These are phyloP conservation scores for Solanum clarkiae DNA, from an alignment of 257 asterid species.

Conservation along the genomic window DNA sequence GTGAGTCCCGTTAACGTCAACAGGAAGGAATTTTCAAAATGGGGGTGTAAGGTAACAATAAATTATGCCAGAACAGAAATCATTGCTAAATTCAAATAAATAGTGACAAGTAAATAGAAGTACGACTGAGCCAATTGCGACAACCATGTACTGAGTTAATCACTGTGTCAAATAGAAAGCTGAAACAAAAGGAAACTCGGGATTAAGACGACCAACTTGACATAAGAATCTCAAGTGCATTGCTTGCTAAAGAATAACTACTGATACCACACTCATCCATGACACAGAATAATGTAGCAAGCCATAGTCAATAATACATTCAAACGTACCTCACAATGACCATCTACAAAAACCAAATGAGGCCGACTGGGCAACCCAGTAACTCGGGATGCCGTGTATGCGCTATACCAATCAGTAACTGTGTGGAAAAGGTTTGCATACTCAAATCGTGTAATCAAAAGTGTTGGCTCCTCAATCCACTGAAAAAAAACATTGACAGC, in stretches of 20 bases:
- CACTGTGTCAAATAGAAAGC: not conserved
- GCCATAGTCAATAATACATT: not conserved
- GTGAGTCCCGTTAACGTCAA: not conserved
- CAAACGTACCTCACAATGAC: conserved; percentile 80
- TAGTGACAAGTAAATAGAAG: not conserved
- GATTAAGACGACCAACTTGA: not conserved
- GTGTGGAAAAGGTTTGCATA: conserved; percentile 97
- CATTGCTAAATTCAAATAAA: not conserved
- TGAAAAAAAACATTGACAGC: conserved; percentile 21
- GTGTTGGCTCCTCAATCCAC: conserved; percentile 96
- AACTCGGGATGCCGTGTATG: conserved; percentile 86
- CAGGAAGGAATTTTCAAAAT: not conserved
- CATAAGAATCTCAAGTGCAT: not conserved
- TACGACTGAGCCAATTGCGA: not conserved
- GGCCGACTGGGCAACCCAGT: conserved; percentile 90
- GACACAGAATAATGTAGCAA: not conserved
- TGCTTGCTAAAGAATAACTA: not conserved
- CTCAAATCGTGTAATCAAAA: conserved; percentile 81
- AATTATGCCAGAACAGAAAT: not conserved
- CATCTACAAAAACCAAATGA: conserved; percentile 80
- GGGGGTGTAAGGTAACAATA: not conserved
- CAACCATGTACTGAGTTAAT: not conserved
- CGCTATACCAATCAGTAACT: conserved; percentile 91
- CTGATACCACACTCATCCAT: not conserved
- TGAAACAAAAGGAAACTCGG: not conserved